These are phyloP conservation scores for Spencermartinsiella ligniputridi DNA, from an alignment of 1,139 yeast species.

Conservation along the genomic window DNA sequence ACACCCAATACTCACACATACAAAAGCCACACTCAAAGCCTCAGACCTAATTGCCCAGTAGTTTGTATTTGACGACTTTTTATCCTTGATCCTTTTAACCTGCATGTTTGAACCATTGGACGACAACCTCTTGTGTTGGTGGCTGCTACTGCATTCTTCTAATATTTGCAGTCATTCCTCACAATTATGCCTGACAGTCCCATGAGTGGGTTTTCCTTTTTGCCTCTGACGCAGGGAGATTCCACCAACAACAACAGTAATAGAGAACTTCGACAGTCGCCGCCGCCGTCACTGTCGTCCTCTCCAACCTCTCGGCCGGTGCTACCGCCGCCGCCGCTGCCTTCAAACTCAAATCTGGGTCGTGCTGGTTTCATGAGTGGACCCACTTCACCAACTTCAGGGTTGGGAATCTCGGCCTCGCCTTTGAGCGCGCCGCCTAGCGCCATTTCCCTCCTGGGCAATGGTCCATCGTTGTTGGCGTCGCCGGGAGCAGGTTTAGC, in stretches of 20 bases:
- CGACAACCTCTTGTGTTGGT: not conserved
- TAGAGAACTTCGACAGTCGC: too few relatives aligned
- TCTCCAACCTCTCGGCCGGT: not conserved
- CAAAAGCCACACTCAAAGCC: too few relatives aligned
- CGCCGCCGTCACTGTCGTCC: conserved; percentile 1
- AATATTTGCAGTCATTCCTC: not conserved
- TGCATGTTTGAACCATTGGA: not conserved
- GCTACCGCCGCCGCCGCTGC: not conserved
- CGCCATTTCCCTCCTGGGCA: not conserved
- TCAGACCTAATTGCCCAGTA: too few relatives aligned
- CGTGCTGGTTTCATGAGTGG: not conserved
- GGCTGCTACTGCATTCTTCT: not conserved
- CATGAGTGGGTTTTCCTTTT: conserved; percentile 3
- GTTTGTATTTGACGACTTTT: too few relatives aligned
- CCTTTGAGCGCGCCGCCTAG: not conserved
- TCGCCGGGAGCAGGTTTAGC: not conserved
- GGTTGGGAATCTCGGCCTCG: not conserved
- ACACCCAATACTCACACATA: too few relatives aligned
- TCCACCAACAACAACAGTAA: not conserved
- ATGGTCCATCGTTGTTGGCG: not conserved
- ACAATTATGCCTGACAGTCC: not conserved
- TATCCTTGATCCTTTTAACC: too few relatives aligned
- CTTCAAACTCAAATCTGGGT: not conserved
- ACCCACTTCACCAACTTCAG: not conserved
- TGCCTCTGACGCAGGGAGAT: conserved; percentile 4